These are phyloP conservation scores for Maudiozyma serrabonitensis DNA, from an alignment of 805 yeast genomes.

Conservation along the genomic window DNA sequence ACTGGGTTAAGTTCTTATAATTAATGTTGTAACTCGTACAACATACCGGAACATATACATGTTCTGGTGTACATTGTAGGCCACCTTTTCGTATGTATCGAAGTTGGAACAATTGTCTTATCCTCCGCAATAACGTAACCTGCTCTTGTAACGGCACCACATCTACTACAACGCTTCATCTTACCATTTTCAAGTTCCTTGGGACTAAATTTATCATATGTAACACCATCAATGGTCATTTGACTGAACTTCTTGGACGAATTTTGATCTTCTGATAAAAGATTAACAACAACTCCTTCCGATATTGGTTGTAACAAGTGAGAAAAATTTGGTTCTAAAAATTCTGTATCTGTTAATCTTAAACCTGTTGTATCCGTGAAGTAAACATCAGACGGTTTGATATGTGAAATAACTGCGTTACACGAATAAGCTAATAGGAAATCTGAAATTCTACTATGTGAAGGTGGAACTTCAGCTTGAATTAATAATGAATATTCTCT, in stretches of 20 bases:
- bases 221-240: constrained; percentile 25
- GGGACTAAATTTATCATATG: constrained; percentile 21
- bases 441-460: constrained; percentile 23
- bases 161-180: constrained; percentile 41
- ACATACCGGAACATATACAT: constrained; percentile 30
- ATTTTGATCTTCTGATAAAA: constrained; percentile 16
- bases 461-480: constrained; percentile 53
- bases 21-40: constrained; percentile 16
- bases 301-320: constrained; percentile 31
- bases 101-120: constrained; percentile 28
- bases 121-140: constrained; percentile 26
- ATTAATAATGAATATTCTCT: constrained; percentile 36
- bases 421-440: constrained; percentile 22
- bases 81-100: constrained; percentile 29
- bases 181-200: constrained; percentile 16
- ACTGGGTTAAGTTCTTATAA: not conserved
- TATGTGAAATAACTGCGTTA: constrained; percentile 22
- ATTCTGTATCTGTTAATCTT: constrained; percentile 23
- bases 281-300: constrained; percentile 39
- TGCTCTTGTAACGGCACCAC: constrained; percentile 39
- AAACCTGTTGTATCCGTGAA: constrained; percentile 26
- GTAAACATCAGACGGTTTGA: constrained; percentile 23
- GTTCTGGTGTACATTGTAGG: constrained; percentile 28
- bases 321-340: constrained; percentile 24
- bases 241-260: constrained; percentile 31